Percentiles rank a stretch among this genome's conserved stretches.
These are phyloP conservation scores for Lithohypha guttulata DNA, from an alignment of 2,329 filamentous ascomycete genomes.

Conservation along the genomic window DNA sequence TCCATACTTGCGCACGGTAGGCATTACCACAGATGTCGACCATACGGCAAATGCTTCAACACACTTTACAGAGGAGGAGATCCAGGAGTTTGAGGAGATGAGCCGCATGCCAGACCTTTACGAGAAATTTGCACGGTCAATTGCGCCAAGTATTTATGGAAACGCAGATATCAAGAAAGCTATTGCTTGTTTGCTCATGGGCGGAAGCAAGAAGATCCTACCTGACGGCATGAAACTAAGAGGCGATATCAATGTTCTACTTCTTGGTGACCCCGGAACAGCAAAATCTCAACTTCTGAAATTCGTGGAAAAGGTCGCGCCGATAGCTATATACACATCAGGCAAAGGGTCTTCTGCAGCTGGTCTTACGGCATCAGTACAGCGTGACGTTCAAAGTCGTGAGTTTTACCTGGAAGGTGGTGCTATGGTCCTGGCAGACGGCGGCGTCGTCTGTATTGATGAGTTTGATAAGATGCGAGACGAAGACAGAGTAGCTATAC, in stretches of 20 bases:
- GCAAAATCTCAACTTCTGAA: slow-evolving; percentile 96
- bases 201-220: slow-evolving; percentile 93
- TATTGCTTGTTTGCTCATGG: slow-evolving; percentile 84
- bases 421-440: slow-evolving; percentile 95
- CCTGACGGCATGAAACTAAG: slow-evolving; percentile 95
- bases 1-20: slow-evolving; percentile 84
- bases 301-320: slow-evolving; percentile 91
- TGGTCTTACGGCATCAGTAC: slow-evolving; percentile 92
- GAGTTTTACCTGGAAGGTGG: slow-evolving; percentile 98
- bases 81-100: slow-evolving; percentile 90
- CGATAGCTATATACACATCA: slow-evolving; percentile 96
- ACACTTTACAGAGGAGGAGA: slow-evolving; percentile 85
- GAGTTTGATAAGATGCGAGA: slow-evolving; percentile 99
- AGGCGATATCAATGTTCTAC: slow-evolving; percentile 94
- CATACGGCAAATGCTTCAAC: slow-evolving; percentile 76
- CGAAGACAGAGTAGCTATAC: slow-evolving; percentile 93
- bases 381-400: slow-evolving; percentile 78
- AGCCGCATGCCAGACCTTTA: slow-evolving; percentile 89
- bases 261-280: slow-evolving; percentile 94
- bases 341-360: slow-evolving; percentile 96
- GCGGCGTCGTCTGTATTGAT: slow-evolving; percentile 95
- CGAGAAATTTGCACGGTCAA: slow-evolving; percentile 76
- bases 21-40: slow-evolving; percentile 82
- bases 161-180: slow-evolving; percentile 95
- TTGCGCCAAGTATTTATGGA: slow-evolving; percentile 94